phyloP scores from a whole-genome alignment of 169 alveolate genomes.

The Plasmodium vivax region DNA sequence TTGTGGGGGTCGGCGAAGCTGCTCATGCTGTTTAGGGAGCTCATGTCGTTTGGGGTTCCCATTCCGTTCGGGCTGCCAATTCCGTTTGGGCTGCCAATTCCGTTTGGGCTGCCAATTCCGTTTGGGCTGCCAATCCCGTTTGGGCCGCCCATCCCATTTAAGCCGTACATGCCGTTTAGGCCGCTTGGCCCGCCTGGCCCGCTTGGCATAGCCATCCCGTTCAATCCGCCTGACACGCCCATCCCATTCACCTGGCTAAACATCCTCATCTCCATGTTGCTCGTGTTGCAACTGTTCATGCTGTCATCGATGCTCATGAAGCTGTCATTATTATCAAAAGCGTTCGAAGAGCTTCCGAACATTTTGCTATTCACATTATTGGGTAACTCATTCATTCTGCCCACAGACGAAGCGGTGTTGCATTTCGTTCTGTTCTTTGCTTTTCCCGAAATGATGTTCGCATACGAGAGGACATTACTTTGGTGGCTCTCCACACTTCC shows the following conservation, averaged over 20 bases:
- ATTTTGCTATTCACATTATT: conserved; percentile 31
- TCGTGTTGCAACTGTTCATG: conserved; percentile 15
- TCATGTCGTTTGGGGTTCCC: conserved; percentile 4
- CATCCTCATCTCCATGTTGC: conserved; percentile 15
- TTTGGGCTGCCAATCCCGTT: background rate
- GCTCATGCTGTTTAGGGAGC: background rate
- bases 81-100: background rate
- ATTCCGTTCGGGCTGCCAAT: background rate
- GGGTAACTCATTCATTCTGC: conserved; percentile 24
- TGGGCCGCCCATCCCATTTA: background rate
- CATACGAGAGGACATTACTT: background rate
- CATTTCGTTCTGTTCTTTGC: background rate
- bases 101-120: background rate
- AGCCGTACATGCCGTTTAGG: background rate
- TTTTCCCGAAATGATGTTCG: background rate
- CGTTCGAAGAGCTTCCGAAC: background rate
- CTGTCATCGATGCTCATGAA: conserved; percentile 15
- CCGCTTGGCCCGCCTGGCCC: background rate
- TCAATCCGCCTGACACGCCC: conserved; percentile 3
- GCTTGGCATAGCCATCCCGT: background rate
- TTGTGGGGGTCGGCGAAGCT: background rate
- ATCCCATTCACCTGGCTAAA: background rate
- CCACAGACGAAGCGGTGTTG: conserved; percentile 5
- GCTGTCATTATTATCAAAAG: conserved; percentile 46
- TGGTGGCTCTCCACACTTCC: background rate